Evolutionary conservation across 1,284 basidiomycete genomes (phyloP), one percentile per base, ranked within the genome.

Genomic region (Ustilago shanxiensis): DNA sequence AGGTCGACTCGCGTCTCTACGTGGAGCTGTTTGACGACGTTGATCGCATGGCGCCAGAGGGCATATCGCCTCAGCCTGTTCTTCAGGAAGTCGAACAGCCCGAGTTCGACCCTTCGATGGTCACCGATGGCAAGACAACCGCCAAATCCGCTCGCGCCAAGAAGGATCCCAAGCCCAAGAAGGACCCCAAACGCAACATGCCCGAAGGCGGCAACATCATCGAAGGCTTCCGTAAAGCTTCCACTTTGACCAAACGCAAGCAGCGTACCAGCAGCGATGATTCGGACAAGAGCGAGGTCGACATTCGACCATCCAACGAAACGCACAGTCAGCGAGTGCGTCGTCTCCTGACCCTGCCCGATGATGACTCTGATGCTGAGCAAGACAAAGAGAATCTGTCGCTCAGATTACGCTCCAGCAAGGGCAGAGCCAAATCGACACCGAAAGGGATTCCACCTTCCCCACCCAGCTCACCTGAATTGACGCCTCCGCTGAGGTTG

Each of bases 11-110:
- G 53, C 94, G 94, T 31, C 91, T 93, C 62, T 90, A 92, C 66
- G 90, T 98, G 44, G 95, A 98, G 86, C 89, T 99, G 11, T 99
- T 95, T 81, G 91, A 90, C 31, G 97, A 99, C 85, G 94, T 95
- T 51, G 90, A 92, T 73, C 92, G 94, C 0, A 88, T 99, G 13
- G 87, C 99, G 0, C 95, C 97, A 0, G 89, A 90, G 20, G 89
- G 92, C 75, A 88, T 92, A 71, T 90, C 92, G 45, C 95, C 95
- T 0, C 88, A 90, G 72, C 92, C 91, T 74, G 87, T 94, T 29
- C 93, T 97, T 87, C 91, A 93, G 87, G 88, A 88, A 49, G 94
- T 98, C 55, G 85, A 86, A 31, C 84, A 87, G 53, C 85, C 83
- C 20, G 79, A 84, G 29, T 87, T 87, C 66, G 82, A 86, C 16